These are phyloP conservation scores for Withania somnifera DNA, from an alignment of 305 asterid species.

Conservation along the genomic window DNA sequence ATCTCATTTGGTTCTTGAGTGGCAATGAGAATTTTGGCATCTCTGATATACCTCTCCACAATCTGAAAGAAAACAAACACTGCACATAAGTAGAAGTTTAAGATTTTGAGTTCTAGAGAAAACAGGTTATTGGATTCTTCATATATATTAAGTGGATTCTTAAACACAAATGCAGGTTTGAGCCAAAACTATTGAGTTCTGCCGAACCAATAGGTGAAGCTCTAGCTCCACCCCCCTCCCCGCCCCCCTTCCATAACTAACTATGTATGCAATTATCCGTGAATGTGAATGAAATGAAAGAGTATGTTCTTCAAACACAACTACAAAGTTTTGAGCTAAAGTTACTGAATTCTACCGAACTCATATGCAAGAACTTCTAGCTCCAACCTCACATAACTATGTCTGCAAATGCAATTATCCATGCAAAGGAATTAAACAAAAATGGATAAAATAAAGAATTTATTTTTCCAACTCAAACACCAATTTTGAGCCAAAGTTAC, in stretches of 20 bases:
- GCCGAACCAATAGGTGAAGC: background rate
- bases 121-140: background rate
- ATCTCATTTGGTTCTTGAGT: slow-evolving; percentile 29
- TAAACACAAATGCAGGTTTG: background rate
- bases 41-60: slow-evolving; percentile 35
- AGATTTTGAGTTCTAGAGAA: background rate
- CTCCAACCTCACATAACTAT: background rate
- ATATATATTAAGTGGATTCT: background rate
- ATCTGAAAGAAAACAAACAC: slow-evolving; percentile 16
- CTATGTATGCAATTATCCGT: background rate
- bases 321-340: background rate
- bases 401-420: background rate
- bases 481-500: background rate
- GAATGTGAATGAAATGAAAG: background rate
- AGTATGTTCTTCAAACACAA: background rate
- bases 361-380: background rate
- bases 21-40: slow-evolving; percentile 32
- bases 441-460: background rate
- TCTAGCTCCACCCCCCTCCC: background rate
- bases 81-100: background rate
- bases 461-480: background rate
- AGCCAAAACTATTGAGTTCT: background rate
- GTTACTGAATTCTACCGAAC: background rate
- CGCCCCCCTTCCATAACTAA: background rate
- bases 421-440: background rate